These are phyloP conservation scores for Coemansia sp. DNA, from an alignment of 192 early-diverging fungal genomes.

Conservation along the genomic window DNA sequence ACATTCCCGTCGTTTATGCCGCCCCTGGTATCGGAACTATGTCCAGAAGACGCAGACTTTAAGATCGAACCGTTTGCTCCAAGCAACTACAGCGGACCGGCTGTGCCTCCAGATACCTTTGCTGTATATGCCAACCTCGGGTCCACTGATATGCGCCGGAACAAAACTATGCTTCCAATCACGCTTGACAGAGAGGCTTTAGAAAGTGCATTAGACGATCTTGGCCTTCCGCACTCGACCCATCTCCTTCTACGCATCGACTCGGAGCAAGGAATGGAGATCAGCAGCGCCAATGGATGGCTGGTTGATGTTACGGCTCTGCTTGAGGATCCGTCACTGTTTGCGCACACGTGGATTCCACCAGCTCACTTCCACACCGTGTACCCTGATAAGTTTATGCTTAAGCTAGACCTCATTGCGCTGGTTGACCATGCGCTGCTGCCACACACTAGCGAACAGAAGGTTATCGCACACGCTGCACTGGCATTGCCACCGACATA, in stretches of 20 bases:
- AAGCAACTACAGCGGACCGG: background rate
- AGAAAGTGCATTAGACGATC: constrained; percentile 26
- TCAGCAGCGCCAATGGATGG: constrained; percentile 15
- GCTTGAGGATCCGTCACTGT: constrained; percentile 18
- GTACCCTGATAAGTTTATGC: constrained; percentile 40
- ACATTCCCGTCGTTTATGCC: constrained; percentile 10
- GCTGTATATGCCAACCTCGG: constrained; percentile 40
- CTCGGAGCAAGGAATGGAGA: constrained; percentile 36
- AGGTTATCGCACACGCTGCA: constrained; percentile 35
- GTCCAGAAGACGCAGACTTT: constrained; percentile 15
- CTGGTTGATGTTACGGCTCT: constrained; percentile 27
- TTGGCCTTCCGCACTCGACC: constrained; percentile 41
- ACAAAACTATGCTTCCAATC: constrained; percentile 18
- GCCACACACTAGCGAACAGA: constrained; percentile 24
- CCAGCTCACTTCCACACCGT: constrained; percentile 43
- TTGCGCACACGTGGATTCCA: constrained; percentile 25
- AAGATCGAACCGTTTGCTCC: constrained; percentile 14
- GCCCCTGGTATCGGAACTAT: constrained; percentile 11
- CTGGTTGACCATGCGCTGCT: constrained; percentile 42
- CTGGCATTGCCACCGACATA: constrained; percentile 32
- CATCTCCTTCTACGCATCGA: constrained; percentile 45
- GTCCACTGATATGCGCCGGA: constrained; percentile 38
- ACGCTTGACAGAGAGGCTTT: constrained; percentile 29
- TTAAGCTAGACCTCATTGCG: constrained; percentile 43
- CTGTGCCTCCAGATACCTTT: constrained; percentile 20